Base-by-base conservation (phyloP, 768 basidiomycete genomes). In the Holtermanniella nyarrowii region DNA sequence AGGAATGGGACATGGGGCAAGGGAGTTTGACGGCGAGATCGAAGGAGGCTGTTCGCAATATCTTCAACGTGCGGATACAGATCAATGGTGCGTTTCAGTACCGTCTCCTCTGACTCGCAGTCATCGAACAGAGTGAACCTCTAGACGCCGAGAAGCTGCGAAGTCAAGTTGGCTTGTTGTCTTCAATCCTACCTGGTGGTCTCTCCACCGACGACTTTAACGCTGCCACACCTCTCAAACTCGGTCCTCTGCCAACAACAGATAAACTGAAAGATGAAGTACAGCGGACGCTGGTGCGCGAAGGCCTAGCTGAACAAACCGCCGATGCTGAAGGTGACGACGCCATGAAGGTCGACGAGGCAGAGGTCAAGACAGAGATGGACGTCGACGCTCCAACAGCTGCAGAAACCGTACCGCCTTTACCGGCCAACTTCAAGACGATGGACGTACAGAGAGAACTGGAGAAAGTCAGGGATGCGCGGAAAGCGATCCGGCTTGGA, bases 361-460 rank as follows among this genome's bases (percentile, higher is more conserved):
- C 31, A 16, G 10, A 37, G 31, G 31, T 37, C 31, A 37, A 63
- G 24, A 13, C 26, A 12, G 43, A 44, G 27, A 42, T 52, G 12
- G 48, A 52, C 18, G 40, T 64, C n/a, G 39, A 58, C 50, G 60
- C 57, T 56, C 64, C 67, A 44, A 54, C 53, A 39, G 57, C 55
- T n/a, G 46, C 23, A 12, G 65, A 63, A 22, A 66, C 63, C 12
- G 40, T 80, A 1, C 91, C 93, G 3, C 65, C 66, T 39, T 80
- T 82, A 57, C 89, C 93, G 0, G 77, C 82, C 0, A 76, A 81
- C 0, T 95, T 96, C 74, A 84, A 84, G 62, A 82, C 83, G 0
- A 73, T 84, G 3, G 95, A 99, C 68, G 81, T 97, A 13, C 84
- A 86, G 65, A 78, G 91, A 37, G 95, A 97, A 71, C 88, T 96